Evolutionary conservation across 768 basidiomycete genomes (phyloP).

Genomic region (Tricholoma flavovirens): DNA sequence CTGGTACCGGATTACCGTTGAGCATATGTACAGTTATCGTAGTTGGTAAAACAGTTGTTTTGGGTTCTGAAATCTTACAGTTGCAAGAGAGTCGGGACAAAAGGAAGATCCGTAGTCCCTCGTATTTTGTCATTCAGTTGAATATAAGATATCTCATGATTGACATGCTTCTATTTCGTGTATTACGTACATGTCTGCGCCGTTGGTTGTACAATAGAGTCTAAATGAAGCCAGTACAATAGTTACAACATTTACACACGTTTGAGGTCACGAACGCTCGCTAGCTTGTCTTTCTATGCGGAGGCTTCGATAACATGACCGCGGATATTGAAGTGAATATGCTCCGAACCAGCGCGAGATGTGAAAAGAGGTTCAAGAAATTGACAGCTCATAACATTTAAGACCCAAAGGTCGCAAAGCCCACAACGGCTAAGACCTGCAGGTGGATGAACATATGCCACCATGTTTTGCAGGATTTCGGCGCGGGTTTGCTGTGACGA

Average conservation of each 20-base stretch:
- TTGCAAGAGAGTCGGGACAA: no score
- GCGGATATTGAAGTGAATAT: conserved; percentile 3
- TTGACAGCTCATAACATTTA: background rate
- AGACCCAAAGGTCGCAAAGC: background rate
- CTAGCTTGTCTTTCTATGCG: background rate
- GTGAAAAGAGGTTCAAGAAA: conserved; percentile 1
- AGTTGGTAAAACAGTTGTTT: no score
- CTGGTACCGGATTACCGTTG: background rate
- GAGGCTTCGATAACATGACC: background rate
- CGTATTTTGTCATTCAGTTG: no score
- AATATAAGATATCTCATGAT: no score
- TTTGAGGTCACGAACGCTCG: background rate
- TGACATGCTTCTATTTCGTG: background rate
- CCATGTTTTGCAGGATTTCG: background rate
- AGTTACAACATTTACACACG: background rate
- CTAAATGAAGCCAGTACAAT: background rate
- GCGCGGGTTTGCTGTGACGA: background rate
- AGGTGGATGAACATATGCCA: background rate
- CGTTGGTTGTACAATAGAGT: background rate
- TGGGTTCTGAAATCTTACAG: no score
- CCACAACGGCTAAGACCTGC: background rate
- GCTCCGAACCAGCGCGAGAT: background rate
- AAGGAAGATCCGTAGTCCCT: no score
- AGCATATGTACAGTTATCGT: background rate
- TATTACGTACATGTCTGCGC: background rate